These are phyloP conservation scores for Lycium ferocissimum DNA, from an alignment of 257 asterid species.

Conservation along the genomic window DNA sequence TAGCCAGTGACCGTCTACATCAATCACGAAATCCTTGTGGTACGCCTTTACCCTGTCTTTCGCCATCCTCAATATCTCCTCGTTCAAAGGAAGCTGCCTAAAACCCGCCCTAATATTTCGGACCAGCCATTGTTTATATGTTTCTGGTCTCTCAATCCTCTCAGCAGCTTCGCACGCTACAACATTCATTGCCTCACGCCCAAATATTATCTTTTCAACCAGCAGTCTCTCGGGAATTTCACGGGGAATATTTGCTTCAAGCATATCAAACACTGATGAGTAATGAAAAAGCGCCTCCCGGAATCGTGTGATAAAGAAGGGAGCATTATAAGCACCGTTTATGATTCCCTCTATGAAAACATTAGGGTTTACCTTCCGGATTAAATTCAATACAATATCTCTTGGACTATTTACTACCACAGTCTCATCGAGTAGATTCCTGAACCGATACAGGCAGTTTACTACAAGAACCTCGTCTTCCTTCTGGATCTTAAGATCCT, in stretches of 20 bases:
- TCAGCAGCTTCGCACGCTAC: slow-evolving; percentile 57
- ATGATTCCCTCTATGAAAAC: slow-evolving; percentile 47
- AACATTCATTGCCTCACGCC: slow-evolving; percentile 56
- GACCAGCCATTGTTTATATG: slow-evolving; percentile 57
- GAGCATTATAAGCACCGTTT: slow-evolving; percentile 54
- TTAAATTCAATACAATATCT: slow-evolving; percentile 45
- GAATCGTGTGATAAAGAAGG: slow-evolving; percentile 54
- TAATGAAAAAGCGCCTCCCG: slow-evolving; percentile 53
- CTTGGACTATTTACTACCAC: slow-evolving; percentile 51
- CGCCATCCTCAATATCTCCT: slow-evolving; percentile 44
- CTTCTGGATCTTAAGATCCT: slow-evolving; percentile 48
- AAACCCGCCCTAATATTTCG: slow-evolving; percentile 49
- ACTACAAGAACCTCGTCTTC: slow-evolving; percentile 49
- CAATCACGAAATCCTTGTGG: slow-evolving; percentile 49
- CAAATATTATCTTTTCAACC: slow-evolving; percentile 45
- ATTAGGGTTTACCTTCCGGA: slow-evolving; percentile 46
- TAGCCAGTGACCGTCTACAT: slow-evolving; percentile 49
- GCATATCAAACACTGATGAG: slow-evolving; percentile 55
- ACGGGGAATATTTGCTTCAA: slow-evolving; percentile 52
- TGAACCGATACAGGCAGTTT: slow-evolving; percentile 44
- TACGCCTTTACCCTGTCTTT: slow-evolving; percentile 41
- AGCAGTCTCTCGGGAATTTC: slow-evolving; percentile 48
- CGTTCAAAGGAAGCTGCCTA: slow-evolving; percentile 46
- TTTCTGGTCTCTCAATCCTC: slow-evolving; percentile 60
- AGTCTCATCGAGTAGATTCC: slow-evolving; percentile 53